Evolutionary conservation across 2,329 filamentous ascomycete genomes (phyloP).

Genomic region (Colletotrichum aenigma): DNA sequence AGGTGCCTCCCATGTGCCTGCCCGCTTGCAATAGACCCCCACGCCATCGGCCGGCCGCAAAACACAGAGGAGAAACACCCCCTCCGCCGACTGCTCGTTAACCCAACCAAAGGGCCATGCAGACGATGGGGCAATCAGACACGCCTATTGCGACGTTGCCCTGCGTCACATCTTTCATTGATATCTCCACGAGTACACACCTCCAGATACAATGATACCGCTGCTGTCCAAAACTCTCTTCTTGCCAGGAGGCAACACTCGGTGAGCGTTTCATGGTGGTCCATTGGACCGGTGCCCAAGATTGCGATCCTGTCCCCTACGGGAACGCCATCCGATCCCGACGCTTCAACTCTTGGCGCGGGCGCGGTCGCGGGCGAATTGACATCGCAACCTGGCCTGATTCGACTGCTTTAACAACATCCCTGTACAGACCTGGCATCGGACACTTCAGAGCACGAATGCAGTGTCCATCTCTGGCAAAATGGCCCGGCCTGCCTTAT

Average conservation of each 20-base stretch:
- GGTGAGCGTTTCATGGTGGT: background rate
- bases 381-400: background rate
- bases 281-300: background rate
- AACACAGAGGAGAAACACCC: background rate
- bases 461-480: background rate
- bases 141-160: background rate
- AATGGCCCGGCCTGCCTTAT: background rate
- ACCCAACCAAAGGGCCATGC: background rate
- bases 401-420: background rate
- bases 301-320: background rate
- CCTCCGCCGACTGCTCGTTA: background rate
- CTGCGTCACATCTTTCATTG: background rate
- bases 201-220: background rate
- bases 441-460: background rate
- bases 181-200: background rate
- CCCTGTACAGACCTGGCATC: background rate
- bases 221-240: background rate
- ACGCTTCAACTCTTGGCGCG: background rate
- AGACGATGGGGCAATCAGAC: conserved; percentile 9
- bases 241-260: background rate
- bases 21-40: background rate
- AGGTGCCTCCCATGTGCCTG: background rate
- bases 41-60: background rate
- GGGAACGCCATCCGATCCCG: background rate
- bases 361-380: background rate